Evolutionary conservation across 192 early-diverging fungal species (phyloP).

Genomic region (Podila horticola): DNA sequence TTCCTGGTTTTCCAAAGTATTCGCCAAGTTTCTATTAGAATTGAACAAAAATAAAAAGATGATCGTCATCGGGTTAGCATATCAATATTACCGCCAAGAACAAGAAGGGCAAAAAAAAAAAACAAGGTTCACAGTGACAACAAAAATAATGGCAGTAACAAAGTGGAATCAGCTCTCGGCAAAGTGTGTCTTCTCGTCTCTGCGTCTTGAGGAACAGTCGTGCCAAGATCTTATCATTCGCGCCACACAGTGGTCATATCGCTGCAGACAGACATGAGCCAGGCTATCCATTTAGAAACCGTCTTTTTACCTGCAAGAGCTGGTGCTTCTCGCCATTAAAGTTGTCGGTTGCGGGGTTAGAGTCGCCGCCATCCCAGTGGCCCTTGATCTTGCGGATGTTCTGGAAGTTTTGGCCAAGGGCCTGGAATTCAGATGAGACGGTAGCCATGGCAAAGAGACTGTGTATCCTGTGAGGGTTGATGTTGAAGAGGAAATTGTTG

Average conservation of each 20-base stretch:
- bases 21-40: slow-evolving; percentile 54
- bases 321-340: slow-evolving; percentile 56
- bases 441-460: slow-evolving; percentile 25
- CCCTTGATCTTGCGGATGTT: slow-evolving; percentile 47
- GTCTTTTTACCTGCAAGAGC: slow-evolving; percentile 50
- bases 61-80: background rate
- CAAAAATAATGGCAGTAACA: background rate
- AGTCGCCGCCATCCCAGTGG: slow-evolving; percentile 47
- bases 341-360: slow-evolving; percentile 42
- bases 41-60: background rate
- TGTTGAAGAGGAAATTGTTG: background rate
- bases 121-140: background rate
- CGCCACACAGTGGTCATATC: background rate
- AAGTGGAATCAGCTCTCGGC: background rate
- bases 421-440: slow-evolving; percentile 34
- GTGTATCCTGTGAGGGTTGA: background rate
- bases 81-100: background rate
- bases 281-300: no score
- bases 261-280: no score
- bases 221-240: background rate
- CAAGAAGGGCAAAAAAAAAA: background rate
- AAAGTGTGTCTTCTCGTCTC: background rate
- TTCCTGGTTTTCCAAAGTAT: slow-evolving; percentile 55
- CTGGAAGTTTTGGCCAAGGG: slow-evolving; percentile 46
- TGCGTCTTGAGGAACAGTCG: background rate